Percentiles rank a stretch among this genome's conserved stretches.
Evolutionary conservation across 2,329 filamentous ascomycete genomes (phyloP).

Genomic region (Cercospora berteroae): DNA sequence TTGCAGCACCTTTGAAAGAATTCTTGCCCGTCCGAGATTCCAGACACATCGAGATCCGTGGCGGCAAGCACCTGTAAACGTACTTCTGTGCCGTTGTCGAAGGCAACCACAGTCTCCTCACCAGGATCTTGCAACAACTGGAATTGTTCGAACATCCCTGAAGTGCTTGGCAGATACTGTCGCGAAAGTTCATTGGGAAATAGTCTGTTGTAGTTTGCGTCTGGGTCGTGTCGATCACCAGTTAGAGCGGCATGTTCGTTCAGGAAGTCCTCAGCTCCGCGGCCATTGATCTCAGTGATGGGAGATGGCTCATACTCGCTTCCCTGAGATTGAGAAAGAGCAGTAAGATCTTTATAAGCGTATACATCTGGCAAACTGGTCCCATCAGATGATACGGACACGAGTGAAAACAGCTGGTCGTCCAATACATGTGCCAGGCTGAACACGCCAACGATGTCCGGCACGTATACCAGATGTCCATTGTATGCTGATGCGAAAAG

Average conservation of each 20-base stretch:
- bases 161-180: neutral
- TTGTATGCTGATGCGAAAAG: conserved; percentile 42
- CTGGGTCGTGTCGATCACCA: conserved; percentile 40
- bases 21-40: conserved; percentile 40
- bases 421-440: conserved; percentile 33
- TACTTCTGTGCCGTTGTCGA: conserved; percentile 4
- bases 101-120: conserved; percentile 1
- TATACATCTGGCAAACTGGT: conserved; percentile 40
- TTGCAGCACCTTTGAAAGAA: conserved; percentile 44
- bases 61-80: conserved; percentile 1
- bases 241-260: conserved; percentile 35
- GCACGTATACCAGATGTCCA: conserved; percentile 42
- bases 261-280: conserved; percentile 37
- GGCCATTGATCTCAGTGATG: conserved; percentile 41
- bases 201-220: conserved; percentile 43
- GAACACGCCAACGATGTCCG: conserved; percentile 41
- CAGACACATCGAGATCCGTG: conserved; percentile 27
- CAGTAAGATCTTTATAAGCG: conserved; percentile 31
- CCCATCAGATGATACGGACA: conserved; percentile 39
- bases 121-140: neutral
- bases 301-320: conserved; percentile 30
- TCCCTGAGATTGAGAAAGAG: neutral
- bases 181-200: conserved; percentile 36
- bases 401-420: neutral
- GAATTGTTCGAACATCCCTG: neutral